Evolutionary conservation across 148 eudicot species (phyloP).

Genomic region (Heliamphora exappendiculata): DNA sequence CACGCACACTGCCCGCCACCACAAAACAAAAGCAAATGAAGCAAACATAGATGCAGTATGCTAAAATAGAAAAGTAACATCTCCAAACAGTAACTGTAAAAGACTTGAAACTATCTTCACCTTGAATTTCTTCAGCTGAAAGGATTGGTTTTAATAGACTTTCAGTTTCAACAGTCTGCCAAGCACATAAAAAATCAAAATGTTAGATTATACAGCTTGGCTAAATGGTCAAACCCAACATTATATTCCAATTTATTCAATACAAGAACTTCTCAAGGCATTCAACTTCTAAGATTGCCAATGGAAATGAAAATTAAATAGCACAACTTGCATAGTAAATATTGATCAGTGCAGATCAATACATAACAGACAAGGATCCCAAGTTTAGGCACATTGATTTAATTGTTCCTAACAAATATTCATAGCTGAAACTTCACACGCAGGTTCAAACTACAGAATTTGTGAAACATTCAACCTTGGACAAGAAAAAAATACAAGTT

Average conservation of each 20-base stretch:
- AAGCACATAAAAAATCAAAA: constrained; percentile 10
- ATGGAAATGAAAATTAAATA: not conserved
- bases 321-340: not conserved
- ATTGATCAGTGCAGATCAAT: not conserved
- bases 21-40: constrained; percentile 7
- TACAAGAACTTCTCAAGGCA: not conserved
- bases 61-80: not conserved
- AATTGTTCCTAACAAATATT: not conserved
- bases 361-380: not conserved
- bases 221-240: not conserved
- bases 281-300: not conserved
- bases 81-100: not conserved
- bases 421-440: not conserved
- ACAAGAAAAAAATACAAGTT: not conserved
- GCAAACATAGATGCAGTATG: not conserved
- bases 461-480: not conserved
- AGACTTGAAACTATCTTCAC: constrained; percentile 23
- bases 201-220: not conserved
- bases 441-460: not conserved
- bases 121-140: constrained; percentile 80
- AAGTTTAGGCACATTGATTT: too few relatives aligned
- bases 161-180: constrained; percentile 73
- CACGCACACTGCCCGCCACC: constrained; percentile 53
- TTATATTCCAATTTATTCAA: not conserved
- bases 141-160: constrained; percentile 72